Evolutionary conservation across 2,329 filamentous ascomycete species (phyloP).

Genomic region (Diaporthe vaccinii): DNA sequence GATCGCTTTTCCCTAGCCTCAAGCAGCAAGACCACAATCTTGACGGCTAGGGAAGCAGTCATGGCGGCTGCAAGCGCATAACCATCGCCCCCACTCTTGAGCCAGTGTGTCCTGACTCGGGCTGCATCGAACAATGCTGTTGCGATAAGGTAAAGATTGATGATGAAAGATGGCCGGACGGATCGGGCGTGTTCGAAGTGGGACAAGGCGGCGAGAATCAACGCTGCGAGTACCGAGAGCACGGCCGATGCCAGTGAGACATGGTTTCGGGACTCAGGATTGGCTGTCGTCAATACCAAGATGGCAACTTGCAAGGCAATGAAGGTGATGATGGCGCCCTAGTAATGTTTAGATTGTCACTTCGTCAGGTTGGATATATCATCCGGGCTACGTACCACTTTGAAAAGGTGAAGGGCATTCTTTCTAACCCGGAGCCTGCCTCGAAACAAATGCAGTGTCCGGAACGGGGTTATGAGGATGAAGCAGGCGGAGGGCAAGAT

Average conservation of each 20-base stretch:
- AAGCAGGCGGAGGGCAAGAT: slow-evolving; percentile 38
- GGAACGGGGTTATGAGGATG: slow-evolving; percentile 34
- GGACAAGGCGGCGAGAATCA: slow-evolving; percentile 55
- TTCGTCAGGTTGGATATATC: background rate
- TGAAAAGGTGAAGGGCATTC: slow-evolving; percentile 31
- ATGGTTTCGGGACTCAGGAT: slow-evolving; percentile 18
- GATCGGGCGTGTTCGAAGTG: slow-evolving; percentile 61
- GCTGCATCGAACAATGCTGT: slow-evolving; percentile 61
- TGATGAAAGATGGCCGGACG: slow-evolving; percentile 59
- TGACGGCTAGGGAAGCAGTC: slow-evolving; percentile 56
- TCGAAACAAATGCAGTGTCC: slow-evolving; percentile 21
- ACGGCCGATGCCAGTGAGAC: slow-evolving; percentile 36
- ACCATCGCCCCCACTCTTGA: slow-evolving; percentile 48
- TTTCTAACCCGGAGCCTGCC: slow-evolving; percentile 25
- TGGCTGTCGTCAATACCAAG: background rate
- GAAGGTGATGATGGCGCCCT: slow-evolving; percentile 18
- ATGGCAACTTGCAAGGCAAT: slow-evolving; percentile 12
- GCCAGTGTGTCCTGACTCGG: slow-evolving; percentile 59
- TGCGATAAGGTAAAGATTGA: slow-evolving; percentile 60
- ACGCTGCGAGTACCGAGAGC: slow-evolving; percentile 40
- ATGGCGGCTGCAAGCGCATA: slow-evolving; percentile 57
- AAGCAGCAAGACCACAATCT: slow-evolving; percentile 57
- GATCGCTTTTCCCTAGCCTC: slow-evolving; percentile 60
- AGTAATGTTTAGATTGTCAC: background rate
- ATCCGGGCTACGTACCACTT: slow-evolving; percentile 18